Base-by-base conservation (phyloP, 352 stramenopile genomes). In the Hyaloperonospora brassicae region DNA sequence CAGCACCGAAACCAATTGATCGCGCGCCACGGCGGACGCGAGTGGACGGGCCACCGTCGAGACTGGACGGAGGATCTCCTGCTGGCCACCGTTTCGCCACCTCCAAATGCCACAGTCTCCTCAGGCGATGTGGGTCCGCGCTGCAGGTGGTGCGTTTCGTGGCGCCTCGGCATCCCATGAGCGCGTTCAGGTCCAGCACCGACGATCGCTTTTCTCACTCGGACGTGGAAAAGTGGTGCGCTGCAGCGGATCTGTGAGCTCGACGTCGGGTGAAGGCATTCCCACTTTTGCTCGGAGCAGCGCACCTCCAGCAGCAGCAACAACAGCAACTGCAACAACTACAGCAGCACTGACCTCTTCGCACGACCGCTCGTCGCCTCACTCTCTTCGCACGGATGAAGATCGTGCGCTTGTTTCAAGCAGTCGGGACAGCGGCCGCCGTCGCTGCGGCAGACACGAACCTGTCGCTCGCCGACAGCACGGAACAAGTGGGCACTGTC, bases 341-440 rank as follows among this genome's bases (percentile, higher is more conserved):
- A 35, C 44, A 13, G 24, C 44, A 50, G 58, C 48, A 42, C 45
- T n/a, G n/a, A n/a, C n/a, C n/a, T n/a, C n/a, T n/a, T n/a, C n/a
- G n/a, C n/a, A n/a, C n/a, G n/a, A n/a, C n/a, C n/a, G n/a, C 27
- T 31, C 27, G 3, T 31, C 27, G 3, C 7, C 27, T 31, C 46
- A 31, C 30, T 45, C 27, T 30, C 43, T 49, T 17, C 22, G 14
- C 38, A 43, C 17, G 10, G 47, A 72, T 68, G 64, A 72, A 72
- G 56, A 59, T 63, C 55, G 50, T 39, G 41, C 60, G 61, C 47
- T 62, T 65, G 35, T 27, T 63, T 25, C 64, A 66, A 62, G 59
- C 31, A 22, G 47, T 52, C 31, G 36, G 59, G 30, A 13, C 47
- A 34, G 10, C 64, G 43, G 52, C 25, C 59, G 39, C 47, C 35